Conservation (phyloP, 1,139 yeast species). For the Candida sojae region DNA sequence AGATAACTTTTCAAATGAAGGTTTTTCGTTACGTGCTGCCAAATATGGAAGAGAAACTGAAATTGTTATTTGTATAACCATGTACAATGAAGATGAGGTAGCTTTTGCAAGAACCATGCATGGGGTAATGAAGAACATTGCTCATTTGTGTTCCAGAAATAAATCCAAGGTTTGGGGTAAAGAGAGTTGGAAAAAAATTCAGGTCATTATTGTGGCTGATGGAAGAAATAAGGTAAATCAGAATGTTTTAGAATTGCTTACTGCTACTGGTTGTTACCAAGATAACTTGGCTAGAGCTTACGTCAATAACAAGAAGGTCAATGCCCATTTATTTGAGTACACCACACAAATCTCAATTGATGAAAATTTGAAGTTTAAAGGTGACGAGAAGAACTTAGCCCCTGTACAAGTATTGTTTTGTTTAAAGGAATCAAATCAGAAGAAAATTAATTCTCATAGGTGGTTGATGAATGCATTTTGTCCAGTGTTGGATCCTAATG, state of each 20-base stretch:
- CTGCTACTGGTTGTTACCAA: slow-evolving; percentile 95
- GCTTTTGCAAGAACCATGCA: slow-evolving; percentile 91
- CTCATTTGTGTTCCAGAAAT: slow-evolving; percentile 78
- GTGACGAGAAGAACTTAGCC: slow-evolving; percentile 76
- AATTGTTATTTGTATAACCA: slow-evolving; percentile 84
- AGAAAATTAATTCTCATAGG: slow-evolving; percentile 91
- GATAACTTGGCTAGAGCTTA: slow-evolving; percentile 94
- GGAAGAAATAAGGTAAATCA: slow-evolving; percentile 87
- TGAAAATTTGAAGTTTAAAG: slow-evolving; percentile 78
- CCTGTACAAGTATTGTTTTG: slow-evolving; percentile 94
- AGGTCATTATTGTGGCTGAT: slow-evolving; percentile 86
- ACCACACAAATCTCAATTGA: slow-evolving; percentile 89
- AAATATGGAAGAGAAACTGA: slow-evolving; percentile 88
- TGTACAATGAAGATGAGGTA: slow-evolving; percentile 93
- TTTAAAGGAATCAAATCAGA: slow-evolving; percentile 82
- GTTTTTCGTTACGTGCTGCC: slow-evolving; percentile 83
- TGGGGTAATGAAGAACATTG: slow-evolving; percentile 87
- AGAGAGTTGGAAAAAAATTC: slow-evolving; percentile 94
- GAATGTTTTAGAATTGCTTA: slow-evolving; percentile 78
- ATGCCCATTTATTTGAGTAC: slow-evolving; percentile 91
- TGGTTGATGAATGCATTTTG: slow-evolving; percentile 94
- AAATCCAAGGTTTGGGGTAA: slow-evolving; percentile 91
- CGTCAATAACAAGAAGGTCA: slow-evolving; percentile 86
- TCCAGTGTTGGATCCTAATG: slow-evolving; percentile 87
- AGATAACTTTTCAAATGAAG: slow-evolving; percentile 74